These are phyloP conservation scores for sunflower (Helianthus annuus) DNA, from an alignment of 129 eudicot species.

Conservation along the genomic window DNA sequence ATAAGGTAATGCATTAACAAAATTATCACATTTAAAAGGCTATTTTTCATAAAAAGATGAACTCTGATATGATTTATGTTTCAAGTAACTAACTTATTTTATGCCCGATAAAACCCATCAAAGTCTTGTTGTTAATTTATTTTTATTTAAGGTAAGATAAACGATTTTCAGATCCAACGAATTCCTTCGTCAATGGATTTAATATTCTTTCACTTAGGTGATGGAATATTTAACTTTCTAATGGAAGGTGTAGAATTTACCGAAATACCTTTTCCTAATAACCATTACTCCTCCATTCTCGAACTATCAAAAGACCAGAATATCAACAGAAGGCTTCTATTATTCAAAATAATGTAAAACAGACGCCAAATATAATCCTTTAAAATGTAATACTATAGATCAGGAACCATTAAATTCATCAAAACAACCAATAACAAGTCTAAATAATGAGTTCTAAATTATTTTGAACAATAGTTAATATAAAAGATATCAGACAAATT, in stretches of 20 bases:
- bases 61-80: not conserved
- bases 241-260: too few relatives aligned
- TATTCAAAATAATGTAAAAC: too few relatives aligned
- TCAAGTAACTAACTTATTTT: not conserved
- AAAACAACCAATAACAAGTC: not conserved
- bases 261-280: too few relatives aligned
- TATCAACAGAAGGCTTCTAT: too few relatives aligned
- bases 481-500: not conserved
- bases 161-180: not conserved
- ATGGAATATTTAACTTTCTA: too few relatives aligned
- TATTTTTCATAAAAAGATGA: constrained; percentile 7
- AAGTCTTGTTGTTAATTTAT: not conserved
- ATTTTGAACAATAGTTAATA: not conserved
- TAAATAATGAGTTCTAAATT: too few relatives aligned
- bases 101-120: not conserved
- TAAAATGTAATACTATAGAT: too few relatives aligned
- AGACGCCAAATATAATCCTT: too few relatives aligned
- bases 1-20: constrained; percentile 64
- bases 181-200: too few relatives aligned
- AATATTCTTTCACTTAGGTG: too few relatives aligned
- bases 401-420: not conserved
- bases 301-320: too few relatives aligned
- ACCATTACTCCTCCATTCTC: too few relatives aligned
- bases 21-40: not conserved
- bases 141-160: not conserved